A percentile compares a stretch with the other conserved stretches of the same genome.
Evolutionary conservation across 2,329 filamentous ascomycete species (phyloP).

Genomic region (Thermothelomyces thermophilus): DNA sequence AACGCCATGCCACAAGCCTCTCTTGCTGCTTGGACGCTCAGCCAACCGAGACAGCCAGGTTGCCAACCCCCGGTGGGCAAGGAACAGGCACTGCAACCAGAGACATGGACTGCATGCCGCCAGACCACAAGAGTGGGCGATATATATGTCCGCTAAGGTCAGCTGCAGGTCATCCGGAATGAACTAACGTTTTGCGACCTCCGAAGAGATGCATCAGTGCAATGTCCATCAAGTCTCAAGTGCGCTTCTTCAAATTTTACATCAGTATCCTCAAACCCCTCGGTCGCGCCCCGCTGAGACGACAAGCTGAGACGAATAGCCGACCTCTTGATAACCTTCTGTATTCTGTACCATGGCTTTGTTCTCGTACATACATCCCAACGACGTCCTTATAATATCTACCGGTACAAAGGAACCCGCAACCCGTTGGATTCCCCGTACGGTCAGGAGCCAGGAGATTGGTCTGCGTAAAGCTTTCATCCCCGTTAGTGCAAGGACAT

Average conservation of each 20-base stretch:
- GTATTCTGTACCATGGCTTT: no score
- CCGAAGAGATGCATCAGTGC: constrained; percentile 1
- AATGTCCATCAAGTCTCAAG: background rate
- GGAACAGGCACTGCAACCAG: constrained; percentile 13
- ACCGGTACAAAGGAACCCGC: no score
- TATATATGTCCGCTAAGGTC: constrained; percentile 13
- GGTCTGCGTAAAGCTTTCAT: no score
- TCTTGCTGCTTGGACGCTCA: constrained; percentile 10
- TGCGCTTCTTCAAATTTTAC: constrained; percentile 9
- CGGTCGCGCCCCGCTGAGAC: background rate
- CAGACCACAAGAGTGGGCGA: constrained; percentile 15
- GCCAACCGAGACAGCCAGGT: constrained; percentile 21
- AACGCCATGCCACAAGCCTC: constrained; percentile 6
- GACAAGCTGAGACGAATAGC: background rate
- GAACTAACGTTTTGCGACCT: constrained; percentile 1
- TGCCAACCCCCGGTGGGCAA: constrained; percentile 13
- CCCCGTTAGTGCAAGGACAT: no score
- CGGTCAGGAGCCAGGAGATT: no score
- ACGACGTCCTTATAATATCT: no score
- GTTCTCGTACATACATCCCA: no score
- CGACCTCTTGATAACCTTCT: no score
- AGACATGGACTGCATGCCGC: constrained; percentile 16
- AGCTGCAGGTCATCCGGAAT: constrained; percentile 22
- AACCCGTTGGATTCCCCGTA: no score
- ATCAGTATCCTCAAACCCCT: constrained; percentile 9